phyloP scores from a whole-genome alignment of 805 yeast species.

The Lipomyces chichibuensis region DNA sequence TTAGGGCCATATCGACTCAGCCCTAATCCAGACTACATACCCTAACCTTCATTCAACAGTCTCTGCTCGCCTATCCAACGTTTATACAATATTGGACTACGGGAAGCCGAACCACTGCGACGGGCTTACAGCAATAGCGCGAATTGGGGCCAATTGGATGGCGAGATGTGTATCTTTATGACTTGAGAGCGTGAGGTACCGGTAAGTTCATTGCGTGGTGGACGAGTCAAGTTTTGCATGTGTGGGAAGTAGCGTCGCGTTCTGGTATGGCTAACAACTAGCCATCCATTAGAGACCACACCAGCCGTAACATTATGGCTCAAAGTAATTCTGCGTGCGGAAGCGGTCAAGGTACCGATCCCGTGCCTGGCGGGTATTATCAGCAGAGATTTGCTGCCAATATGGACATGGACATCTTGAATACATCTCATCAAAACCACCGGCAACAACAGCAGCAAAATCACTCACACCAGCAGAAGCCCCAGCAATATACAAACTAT shows the following conservation, averaged over 20 bases:
- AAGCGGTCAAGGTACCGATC: not conserved
- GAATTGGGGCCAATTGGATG: not conserved
- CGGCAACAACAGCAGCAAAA: conserved; percentile 15
- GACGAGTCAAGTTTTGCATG: too few relatives aligned
- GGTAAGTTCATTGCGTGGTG: not conserved
- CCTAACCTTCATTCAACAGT: not conserved
- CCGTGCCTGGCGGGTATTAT: not conserved
- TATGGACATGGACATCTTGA: not conserved
- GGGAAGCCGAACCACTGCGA: not conserved
- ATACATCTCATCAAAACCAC: not conserved
- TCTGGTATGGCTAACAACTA: not conserved
- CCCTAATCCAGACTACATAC: not conserved
- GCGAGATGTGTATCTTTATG: not conserved
- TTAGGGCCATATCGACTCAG: not conserved
- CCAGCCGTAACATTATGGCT: not conserved
- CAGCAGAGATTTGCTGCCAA: not conserved
- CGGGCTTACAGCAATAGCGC: not conserved
- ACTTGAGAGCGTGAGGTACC: not conserved
- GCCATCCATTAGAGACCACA: not conserved
- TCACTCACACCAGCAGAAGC: conserved; percentile 2
- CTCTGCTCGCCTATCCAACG: not conserved
- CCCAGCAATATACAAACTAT: conserved; percentile 6
- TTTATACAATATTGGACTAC: not conserved
- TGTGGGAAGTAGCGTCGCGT: not conserved
- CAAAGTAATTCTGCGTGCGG: not conserved